These are phyloP conservation scores for Nothophaeocryptopus gaeumannii DNA, from an alignment of 2,329 filamentous ascomycete genomes.

Conservation along the genomic window DNA sequence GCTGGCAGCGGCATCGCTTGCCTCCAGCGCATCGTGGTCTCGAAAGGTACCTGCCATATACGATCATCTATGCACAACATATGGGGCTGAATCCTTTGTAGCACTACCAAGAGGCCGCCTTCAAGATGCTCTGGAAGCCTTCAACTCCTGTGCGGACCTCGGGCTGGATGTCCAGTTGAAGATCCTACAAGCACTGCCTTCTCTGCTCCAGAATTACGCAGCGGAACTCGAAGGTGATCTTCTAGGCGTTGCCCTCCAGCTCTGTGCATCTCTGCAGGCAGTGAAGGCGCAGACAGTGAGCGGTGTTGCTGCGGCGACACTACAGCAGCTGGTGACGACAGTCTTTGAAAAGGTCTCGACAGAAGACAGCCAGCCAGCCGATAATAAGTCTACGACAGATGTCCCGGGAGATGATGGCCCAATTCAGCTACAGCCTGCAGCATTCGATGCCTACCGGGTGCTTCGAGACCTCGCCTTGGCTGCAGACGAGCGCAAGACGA, in stretches of 20 bases:
- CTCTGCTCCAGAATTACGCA: slow-evolving; percentile 85
- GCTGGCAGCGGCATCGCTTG: slow-evolving; percentile 71
- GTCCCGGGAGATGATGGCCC: slow-evolving; percentile 64
- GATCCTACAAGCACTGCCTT: slow-evolving; percentile 86
- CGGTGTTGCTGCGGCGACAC: slow-evolving; percentile 91
- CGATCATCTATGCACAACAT: slow-evolving; percentile 35
- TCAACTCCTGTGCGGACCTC: slow-evolving; percentile 75
- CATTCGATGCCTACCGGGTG: slow-evolving; percentile 81
- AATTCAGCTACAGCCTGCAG: slow-evolving; percentile 68
- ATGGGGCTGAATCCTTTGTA: not conserved
- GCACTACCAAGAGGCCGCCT: slow-evolving; percentile 76
- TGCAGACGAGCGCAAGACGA: slow-evolving; percentile 77
- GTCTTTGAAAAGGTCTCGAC: slow-evolving; percentile 86
- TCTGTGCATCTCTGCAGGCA: slow-evolving; percentile 85
- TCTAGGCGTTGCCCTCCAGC: slow-evolving; percentile 77
- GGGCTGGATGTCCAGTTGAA: slow-evolving; percentile 88
- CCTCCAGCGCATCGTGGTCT: slow-evolving; percentile 82
- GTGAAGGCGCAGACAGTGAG: slow-evolving; percentile 93
- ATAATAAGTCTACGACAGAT: slow-evolving; percentile 59
- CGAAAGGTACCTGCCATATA: slow-evolving; percentile 30
- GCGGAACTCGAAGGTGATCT: slow-evolving; percentile 76
- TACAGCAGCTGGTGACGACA: slow-evolving; percentile 88
- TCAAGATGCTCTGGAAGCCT: slow-evolving; percentile 80
- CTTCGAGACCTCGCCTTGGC: slow-evolving; percentile 88
- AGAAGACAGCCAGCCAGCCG: slow-evolving; percentile 68